Percentiles rank a stretch among this genome's conserved stretches.
Conservation (phyloP, 768 basidiomycete species). For the Neoboletus magnificus region DNA sequence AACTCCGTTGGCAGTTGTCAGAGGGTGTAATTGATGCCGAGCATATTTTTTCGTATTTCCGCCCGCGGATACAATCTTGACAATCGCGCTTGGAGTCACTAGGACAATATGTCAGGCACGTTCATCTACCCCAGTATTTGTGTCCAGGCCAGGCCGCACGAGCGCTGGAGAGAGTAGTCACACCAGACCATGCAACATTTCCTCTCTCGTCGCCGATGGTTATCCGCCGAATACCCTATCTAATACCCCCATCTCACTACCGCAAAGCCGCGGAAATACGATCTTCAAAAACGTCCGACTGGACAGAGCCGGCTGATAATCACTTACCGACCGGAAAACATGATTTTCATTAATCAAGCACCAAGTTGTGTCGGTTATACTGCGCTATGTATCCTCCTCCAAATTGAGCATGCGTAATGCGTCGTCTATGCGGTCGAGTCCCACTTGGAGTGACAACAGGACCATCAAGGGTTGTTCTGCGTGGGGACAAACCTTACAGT, state of each 20-base stretch:
- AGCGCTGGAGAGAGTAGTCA: background rate
- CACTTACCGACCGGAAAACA: background rate
- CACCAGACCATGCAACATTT: background rate
- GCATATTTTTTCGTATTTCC: background rate
- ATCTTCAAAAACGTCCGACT: slow-evolving; percentile 5
- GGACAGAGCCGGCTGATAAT: background rate
- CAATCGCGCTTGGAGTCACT: background rate
- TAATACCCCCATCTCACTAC: background rate
- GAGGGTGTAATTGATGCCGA: background rate
- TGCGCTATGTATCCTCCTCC: background rate
- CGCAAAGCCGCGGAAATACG: background rate
- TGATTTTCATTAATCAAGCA: slow-evolving; percentile 14
- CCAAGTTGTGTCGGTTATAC: background rate
- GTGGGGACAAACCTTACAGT: slow-evolving; percentile 1
- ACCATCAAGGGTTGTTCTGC: slow-evolving; percentile 29
- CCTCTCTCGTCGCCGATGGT: no score
- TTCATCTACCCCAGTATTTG: background rate
- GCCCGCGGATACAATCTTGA: background rate
- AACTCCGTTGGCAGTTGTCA: background rate
- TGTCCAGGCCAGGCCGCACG: background rate
- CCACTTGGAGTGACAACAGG: slow-evolving; percentile 41
- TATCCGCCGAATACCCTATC: no score
- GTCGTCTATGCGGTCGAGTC: slow-evolving; percentile 47
- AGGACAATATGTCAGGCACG: background rate
- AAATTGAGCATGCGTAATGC: slow-evolving; percentile 29